Percentiles rank a stretch among this genome's conserved stretches.
Conservation (phyloP, 1,284 basidiomycete genomes). For the Cutaneotrichosporon sp. region DNA sequence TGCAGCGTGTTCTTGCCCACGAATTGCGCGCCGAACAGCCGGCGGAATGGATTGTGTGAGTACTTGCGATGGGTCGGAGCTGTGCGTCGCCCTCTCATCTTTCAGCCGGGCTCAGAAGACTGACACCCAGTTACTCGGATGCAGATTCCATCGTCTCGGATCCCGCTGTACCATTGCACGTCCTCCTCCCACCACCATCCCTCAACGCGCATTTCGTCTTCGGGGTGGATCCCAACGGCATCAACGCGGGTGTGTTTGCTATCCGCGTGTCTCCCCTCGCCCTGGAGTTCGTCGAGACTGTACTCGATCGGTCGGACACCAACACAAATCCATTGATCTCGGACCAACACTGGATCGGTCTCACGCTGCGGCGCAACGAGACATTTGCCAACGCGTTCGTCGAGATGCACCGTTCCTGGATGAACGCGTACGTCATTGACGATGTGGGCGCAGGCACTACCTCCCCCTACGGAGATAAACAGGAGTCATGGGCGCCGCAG, state of each 20-base stretch:
- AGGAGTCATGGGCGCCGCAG: slow-evolving; percentile 12
- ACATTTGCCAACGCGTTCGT: slow-evolving; percentile 11
- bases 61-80: background rate
- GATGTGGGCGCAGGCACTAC: background rate
- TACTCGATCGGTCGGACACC: slow-evolving; percentile 1
- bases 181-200: slow-evolving; percentile 19
- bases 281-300: slow-evolving; percentile 11
- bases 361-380: slow-evolving; percentile 11
- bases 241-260: slow-evolving; percentile 25
- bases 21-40: slow-evolving; percentile 2
- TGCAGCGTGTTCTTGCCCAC: slow-evolving; percentile 5
- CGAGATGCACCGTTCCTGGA: slow-evolving; percentile 24
- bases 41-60: slow-evolving; percentile 23
- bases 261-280: slow-evolving; percentile 12
- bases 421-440: slow-evolving; percentile 21
- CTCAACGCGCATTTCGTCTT: slow-evolving; percentile 20
- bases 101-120: background rate
- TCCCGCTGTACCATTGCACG: slow-evolving; percentile 24
- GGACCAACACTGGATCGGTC: slow-evolving; percentile 14
- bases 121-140: slow-evolving; percentile 21
- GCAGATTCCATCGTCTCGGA: slow-evolving; percentile 25
- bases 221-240: slow-evolving; percentile 26
- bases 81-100: no score
- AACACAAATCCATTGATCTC: background rate
- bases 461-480: background rate